Evolutionary conservation across 176 grass and related monocot species (phyloP), one percentile per base, ranked within the genome.

Genomic region (Rhipidocladum racemiflorum): DNA sequence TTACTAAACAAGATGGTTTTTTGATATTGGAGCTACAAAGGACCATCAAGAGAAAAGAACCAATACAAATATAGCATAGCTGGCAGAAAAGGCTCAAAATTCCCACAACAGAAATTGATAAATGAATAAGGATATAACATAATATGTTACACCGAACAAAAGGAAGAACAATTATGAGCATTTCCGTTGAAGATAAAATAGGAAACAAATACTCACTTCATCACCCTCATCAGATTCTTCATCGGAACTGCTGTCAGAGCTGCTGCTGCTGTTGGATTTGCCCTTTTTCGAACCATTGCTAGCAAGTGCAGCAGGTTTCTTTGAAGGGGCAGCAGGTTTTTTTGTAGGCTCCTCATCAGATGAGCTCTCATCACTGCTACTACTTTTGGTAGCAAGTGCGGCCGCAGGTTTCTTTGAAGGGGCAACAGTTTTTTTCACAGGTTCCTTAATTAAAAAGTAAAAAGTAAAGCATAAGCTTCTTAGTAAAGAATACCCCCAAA

Each of bases 171-270:
- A 10, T 34, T 34, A 67, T 39, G 28, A 81, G 36, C 17, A 27
- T 39, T 0, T 65, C 65, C 48, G 16, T 29, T 57, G 3, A 59
- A 50, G 29, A 51, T 78, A 50, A 24, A 62, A 29, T 21, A 61
- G 28, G 27, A 81, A 54, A 45, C n/a, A 84, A 68, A 54, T 61
- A 55, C 83, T 82, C 53, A 89, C 88, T 70, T 83, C 78, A 61
- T 68, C 61, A 56, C 89, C 92, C 32, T 85, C 75, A 36, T 90
- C 88, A 49, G 91, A 85, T 32, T 87, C 88, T 11, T 89, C 89
- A 63, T 94, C 92, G 30, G 89, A 91, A 68, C 78, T 85, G 74
- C 80, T 96, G 86, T n/a, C n/a, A n/a, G n/a, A n/a, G n/a, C n/a
- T n/a, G 73, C 78, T 85, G 74, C 80, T 96, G 86, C 84, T 91